Evolutionary conservation across 1,284 basidiomycete genomes (phyloP).

Genomic region (Ustilago nuda): DNA sequence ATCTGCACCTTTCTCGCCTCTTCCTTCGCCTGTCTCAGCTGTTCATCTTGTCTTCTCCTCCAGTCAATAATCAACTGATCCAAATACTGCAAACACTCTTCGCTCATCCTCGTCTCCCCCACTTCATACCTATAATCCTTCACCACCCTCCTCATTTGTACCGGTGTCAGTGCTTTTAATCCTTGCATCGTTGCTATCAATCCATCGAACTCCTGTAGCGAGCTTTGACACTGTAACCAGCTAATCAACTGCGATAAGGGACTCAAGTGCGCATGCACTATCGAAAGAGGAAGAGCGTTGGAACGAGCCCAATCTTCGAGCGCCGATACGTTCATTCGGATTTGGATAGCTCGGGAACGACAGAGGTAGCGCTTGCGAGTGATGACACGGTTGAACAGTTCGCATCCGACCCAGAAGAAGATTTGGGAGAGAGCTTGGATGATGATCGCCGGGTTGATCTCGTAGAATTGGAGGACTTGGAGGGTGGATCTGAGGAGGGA

Average conservation of each 20-base stretch:
- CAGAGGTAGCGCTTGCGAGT: constrained; percentile 96
- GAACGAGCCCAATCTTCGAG: constrained; percentile 92
- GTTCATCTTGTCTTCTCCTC: constrained; percentile 75
- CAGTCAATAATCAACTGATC: constrained; percentile 94
- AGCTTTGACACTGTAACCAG: constrained; percentile 81
- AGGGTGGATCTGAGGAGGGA: constrained; percentile 89
- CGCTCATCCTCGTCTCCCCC: constrained; percentile 88
- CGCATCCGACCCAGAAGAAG: constrained; percentile 85
- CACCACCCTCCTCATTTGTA: constrained; percentile 93
- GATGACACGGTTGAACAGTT: constrained; percentile 94
- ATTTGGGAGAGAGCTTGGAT: constrained; percentile 95
- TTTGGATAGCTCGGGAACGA: constrained; percentile 87
- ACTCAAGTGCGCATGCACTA: constrained; percentile 80
- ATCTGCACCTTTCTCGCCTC: constrained; percentile 30
- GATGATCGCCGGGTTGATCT: constrained; percentile 89
- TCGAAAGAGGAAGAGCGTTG: constrained; percentile 82
- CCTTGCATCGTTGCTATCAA: constrained; percentile 90
- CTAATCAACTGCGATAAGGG: constrained; percentile 85
- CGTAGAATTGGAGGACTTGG: constrained; percentile 84
- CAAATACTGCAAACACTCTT: constrained; percentile 93
- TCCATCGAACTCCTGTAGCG: constrained; percentile 79
- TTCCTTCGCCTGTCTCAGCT: constrained; percentile 31
- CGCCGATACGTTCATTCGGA: constrained; percentile 84
- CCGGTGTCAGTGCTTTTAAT: constrained; percentile 85
- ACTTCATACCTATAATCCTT: constrained; percentile 96